Percentiles rank a stretch among this genome's conserved stretches.
These are phyloP conservation scores for Karstenula rhodostoma DNA, from an alignment of 2,329 filamentous ascomycete species.

Conservation along the genomic window DNA sequence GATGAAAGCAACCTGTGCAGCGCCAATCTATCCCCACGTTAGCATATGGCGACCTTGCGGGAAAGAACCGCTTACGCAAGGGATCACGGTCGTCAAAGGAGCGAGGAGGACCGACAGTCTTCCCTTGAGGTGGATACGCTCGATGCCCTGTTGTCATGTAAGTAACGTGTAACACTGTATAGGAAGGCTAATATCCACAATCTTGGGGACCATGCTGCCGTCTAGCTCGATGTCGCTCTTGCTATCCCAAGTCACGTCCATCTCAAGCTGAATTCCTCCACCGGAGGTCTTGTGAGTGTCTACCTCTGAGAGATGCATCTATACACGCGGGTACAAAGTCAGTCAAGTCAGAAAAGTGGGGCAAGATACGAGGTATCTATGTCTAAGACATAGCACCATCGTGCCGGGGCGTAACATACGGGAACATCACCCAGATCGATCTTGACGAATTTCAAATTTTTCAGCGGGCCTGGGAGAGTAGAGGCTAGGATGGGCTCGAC, in stretches of 20 bases:
- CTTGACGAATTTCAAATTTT: conserved; percentile 55
- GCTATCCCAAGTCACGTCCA: conserved; percentile 58
- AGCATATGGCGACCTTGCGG: conserved; percentile 5
- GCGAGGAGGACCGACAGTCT: conserved; percentile 55
- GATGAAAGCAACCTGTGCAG: conserved; percentile 59
- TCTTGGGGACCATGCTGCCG: conserved; percentile 54
- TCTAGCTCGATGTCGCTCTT: conserved; percentile 58
- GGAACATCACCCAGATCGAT: conserved; percentile 56
- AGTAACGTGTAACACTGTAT: conserved; percentile 3
- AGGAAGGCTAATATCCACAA: conserved; percentile 42
- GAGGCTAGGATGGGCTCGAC: conserved; percentile 59
- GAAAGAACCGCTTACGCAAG: conserved; percentile 47
- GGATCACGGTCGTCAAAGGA: conserved; percentile 57
- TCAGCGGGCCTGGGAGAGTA: conserved; percentile 57
- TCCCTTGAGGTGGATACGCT: conserved; percentile 55
- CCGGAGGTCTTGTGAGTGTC: conserved; percentile 56
- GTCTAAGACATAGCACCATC: too few species aligned
- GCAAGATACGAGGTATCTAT: too few species aligned
- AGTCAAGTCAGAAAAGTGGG: too few species aligned
- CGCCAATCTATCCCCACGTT: conserved; percentile 53
- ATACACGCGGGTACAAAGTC: too few species aligned
- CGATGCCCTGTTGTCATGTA: conserved; percentile 51
- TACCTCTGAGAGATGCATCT: conserved; percentile 51
- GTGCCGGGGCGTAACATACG: not conserved
- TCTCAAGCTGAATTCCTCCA: conserved; percentile 58